Evolutionary conservation across 495 filamentous ascomycete species (phyloP).

Genomic region (Haplographium delicatum): DNA sequence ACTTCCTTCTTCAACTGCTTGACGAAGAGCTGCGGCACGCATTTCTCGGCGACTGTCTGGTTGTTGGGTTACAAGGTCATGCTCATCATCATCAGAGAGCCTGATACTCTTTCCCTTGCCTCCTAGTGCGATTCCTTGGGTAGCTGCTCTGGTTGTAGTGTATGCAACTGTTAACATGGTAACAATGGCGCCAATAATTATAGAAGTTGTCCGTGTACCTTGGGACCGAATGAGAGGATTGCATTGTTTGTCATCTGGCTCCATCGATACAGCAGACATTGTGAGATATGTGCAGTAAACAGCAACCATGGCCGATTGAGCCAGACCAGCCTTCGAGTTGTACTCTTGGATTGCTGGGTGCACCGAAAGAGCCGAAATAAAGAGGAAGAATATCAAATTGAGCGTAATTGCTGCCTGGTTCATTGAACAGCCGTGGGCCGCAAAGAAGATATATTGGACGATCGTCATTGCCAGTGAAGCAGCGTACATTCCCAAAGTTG

Average conservation of each 20-base stretch:
- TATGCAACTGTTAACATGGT: conserved; percentile 98
- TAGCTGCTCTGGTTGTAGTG: conserved; percentile 93
- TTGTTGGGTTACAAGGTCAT: conserved; percentile 86
- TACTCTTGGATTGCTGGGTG: conserved; percentile 87
- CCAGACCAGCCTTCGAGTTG: conserved; percentile 89
- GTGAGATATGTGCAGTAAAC: conserved; percentile 98
- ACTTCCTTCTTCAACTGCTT: conserved; percentile 85
- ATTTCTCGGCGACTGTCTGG: conserved; percentile 78
- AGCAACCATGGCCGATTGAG: conserved; percentile 95
- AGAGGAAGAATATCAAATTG: conserved; percentile 80
- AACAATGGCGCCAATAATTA: conserved; percentile 87
- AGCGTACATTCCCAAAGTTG: conserved; percentile 91
- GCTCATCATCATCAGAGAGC: conserved; percentile 59
- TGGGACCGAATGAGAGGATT: conserved; percentile 88
- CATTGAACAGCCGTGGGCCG: conserved; percentile 76
- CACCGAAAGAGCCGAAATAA: conserved; percentile 77
- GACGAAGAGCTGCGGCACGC: conserved; percentile 84
- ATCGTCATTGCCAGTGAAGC: conserved; percentile 88
- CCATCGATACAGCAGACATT: conserved; percentile 97
- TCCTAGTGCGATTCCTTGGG: conserved; percentile 82
- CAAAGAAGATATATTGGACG: conserved; percentile 97
- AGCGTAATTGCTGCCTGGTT: conserved; percentile 78
- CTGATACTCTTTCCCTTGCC: conserved; percentile 56
- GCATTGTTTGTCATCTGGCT: conserved; percentile 90
- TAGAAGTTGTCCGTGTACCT: conserved; percentile 82